Base-by-base conservation (phyloP, 208 protist species). In the Lotmaria passim region DNA sequence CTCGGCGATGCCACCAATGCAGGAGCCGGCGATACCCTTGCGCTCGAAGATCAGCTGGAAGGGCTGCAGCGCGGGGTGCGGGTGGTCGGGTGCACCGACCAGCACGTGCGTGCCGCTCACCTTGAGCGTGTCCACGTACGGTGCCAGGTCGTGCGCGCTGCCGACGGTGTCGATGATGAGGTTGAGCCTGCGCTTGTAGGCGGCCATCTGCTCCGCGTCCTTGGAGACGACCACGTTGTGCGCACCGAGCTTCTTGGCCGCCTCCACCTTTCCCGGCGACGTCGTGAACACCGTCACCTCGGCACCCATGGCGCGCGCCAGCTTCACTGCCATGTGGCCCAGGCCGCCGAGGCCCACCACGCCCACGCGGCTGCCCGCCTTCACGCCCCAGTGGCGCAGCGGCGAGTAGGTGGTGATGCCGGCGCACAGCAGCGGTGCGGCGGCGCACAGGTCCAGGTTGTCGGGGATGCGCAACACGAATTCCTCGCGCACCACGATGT, bases 281-380 rank as follows among this genome's bases (percentile, higher is more conserved):
- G 81, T 87, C 46, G 86, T 89, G 75, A 97, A 85, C 43, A 93
- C 93, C 21, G 90, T 93, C 51, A 96, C 91, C 43, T 95, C 78
- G 38, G 79, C 83, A 43, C 94, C 94, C 79, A 97, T 87, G 38
- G 87, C 90, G 52, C 77, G 75, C 48, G 78, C 86, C 43, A 94
- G 79, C 80, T 98, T 91, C 64, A 98, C 81, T 7, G 85, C 93
- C 75, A 97, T 87, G 83, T 97, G 93, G 43, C 93, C 93, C 12
- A 97, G 83, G 6, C 93, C 93, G 56, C 93, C 93, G 19, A 97
- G 72, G 41, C 93, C 93, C 19, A 93, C 78, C 46, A 97, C 82
- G 33, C 85, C 88, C 7, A 97, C 85, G 36, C 78, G 73, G 24
- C 63, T 70, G 51, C 89, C 90, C 38, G 69, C 31, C 53, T 79